Evolutionary conservation across 2,329 filamentous ascomycete genomes (phyloP), one percentile per base, ranked within the genome.

Genomic region (Diaporthe sp.): DNA sequence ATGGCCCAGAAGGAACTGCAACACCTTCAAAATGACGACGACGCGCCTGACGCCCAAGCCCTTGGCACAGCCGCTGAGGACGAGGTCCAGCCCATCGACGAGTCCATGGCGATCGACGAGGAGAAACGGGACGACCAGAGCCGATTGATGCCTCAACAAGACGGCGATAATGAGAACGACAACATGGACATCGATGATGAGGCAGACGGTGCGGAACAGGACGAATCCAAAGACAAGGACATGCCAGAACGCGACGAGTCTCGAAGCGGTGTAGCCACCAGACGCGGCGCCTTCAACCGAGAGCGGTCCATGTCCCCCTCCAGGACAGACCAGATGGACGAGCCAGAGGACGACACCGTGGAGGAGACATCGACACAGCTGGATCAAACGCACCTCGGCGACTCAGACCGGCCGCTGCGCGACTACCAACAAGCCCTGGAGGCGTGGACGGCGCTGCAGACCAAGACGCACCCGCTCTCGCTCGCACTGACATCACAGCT

Each of bases 401-500:
- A 85, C 59, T 80, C 85, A 42, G 79, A 82, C 50, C 78, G 81
- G 15, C 81, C 83, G 4, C 80, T 91, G 73, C 81, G 88, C 79
- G 83, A 88, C 79, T 87, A 88, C 78, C 82, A 81, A 58, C 86
- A 89, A 75, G 87, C 96, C 35, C 91, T 95, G 75, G 88, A 91
- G 70, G 91, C 96, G 79, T 99, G 97, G 97, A 90, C 92, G 13
- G 89, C 92, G 73, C 97, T 97, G 84, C 96, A 98, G 83, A 89
- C 89, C 75, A 90, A 92, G 72, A 98, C 97, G 0, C 95, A 97
- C 77, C 89, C 93, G 63, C 92, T 98, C 73, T 97, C 97, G 0
- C 90, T 98, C 73, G 93, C 95, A 2, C 88, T 99, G 19, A 98
- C 96, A 1, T 97, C 98, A 77, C 97, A 98, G 81, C 92, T 99